These are phyloP conservation scores for Apiospora rasikravindrae DNA, from an alignment of 2,329 filamentous ascomycete species.

Conservation along the genomic window DNA sequence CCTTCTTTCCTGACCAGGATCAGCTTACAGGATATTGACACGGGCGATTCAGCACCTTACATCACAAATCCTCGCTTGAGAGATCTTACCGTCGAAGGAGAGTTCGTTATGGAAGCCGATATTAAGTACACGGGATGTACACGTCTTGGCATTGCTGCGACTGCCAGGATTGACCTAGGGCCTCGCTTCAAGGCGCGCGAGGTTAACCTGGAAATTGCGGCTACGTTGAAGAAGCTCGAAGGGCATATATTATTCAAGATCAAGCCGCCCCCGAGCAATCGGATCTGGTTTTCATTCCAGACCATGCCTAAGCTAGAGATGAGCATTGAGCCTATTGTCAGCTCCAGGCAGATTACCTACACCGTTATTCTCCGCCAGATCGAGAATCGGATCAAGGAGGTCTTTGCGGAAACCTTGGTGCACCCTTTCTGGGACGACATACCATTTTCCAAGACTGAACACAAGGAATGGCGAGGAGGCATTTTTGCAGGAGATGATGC, in stretches of 20 bases:
- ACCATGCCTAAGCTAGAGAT: conserved; percentile 93
- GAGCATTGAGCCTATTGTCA: conserved; percentile 94
- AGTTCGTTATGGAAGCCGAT: conserved; percentile 86
- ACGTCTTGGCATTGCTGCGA: conserved; percentile 88
- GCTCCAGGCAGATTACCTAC: conserved; percentile 93
- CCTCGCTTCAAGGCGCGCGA: conserved; percentile 87
- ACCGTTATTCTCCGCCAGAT: conserved; percentile 90
- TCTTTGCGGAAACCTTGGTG: conserved; percentile 89
- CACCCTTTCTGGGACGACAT: conserved; percentile 95
- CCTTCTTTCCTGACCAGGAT: conserved; percentile 89
- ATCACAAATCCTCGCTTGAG: conserved; percentile 88
- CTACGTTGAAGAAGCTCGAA: conserved; percentile 82
- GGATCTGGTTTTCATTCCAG: conserved; percentile 95
- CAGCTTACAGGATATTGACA: conserved; percentile 80
- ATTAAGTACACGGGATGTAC: conserved; percentile 89
- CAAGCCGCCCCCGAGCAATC: conserved; percentile 94
- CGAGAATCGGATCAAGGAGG: conserved; percentile 92
- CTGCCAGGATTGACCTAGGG: conserved; percentile 88
- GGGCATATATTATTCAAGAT: conserved; percentile 85
- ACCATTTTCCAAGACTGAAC: conserved; percentile 83
- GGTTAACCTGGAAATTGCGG: conserved; percentile 86
- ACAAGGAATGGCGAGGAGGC: conserved; percentile 82
- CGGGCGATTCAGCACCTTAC: conserved; percentile 84
- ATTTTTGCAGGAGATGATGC: conserved; percentile 70
- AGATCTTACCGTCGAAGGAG: conserved; percentile 89